Conservation (phyloP, 441 rosid genomes). For the Isatis lusitanica region DNA sequence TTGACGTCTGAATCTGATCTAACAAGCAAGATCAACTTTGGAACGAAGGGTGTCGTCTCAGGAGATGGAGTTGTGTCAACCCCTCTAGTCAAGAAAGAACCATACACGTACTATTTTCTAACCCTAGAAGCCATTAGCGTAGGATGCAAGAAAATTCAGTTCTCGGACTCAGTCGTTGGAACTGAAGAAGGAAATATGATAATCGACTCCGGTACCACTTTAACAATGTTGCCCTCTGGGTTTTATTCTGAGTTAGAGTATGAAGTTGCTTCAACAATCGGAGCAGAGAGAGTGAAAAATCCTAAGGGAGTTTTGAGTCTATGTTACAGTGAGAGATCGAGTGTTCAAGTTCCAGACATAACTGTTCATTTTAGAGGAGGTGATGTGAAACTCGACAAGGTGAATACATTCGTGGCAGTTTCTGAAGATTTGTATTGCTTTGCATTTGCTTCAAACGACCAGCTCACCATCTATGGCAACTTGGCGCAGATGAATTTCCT, state of each 20-base stretch:
- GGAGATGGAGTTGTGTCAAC: slow-evolving; percentile 44
- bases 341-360: slow-evolving; percentile 25
- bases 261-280: slow-evolving; percentile 26
- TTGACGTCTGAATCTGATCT: background rate
- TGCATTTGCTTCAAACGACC: slow-evolving; percentile 4
- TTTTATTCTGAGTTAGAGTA: slow-evolving; percentile 26
- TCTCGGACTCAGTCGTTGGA: background rate
- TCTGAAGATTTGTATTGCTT: slow-evolving; percentile 28
- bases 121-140: slow-evolving; percentile 44
- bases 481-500: slow-evolving; percentile 15
- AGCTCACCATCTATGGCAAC: slow-evolving; percentile 11
- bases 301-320: slow-evolving; percentile 20
- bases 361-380: slow-evolving; percentile 44
- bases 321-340: slow-evolving; percentile 32
- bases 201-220: slow-evolving; percentile 51
- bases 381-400: slow-evolving; percentile 32
- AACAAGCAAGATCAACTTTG: slow-evolving; percentile 44
- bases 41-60: slow-evolving; percentile 6
- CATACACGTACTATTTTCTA: slow-evolving; percentile 28
- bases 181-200: slow-evolving; percentile 39
- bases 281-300: background rate
- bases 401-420: slow-evolving; percentile 31
- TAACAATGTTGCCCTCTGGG: slow-evolving; percentile 30
- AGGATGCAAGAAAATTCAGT: slow-evolving; percentile 11
- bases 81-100: slow-evolving; percentile 15